Evolutionary conservation across 768 basidiomycete species (phyloP).

Genomic region (Collybia sordida): DNA sequence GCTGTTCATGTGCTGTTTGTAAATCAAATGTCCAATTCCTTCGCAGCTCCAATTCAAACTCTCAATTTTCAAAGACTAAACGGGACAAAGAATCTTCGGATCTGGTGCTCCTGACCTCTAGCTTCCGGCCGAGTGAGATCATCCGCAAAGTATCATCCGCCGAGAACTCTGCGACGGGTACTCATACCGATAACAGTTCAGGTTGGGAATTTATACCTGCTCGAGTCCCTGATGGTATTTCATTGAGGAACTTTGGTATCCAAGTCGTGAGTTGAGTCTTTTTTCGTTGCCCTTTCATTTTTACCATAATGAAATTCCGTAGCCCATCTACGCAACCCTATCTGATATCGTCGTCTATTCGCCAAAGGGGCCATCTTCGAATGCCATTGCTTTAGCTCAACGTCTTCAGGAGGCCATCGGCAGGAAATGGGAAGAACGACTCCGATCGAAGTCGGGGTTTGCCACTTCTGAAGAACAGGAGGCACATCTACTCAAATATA

Average conservation of each 20-base stretch:
- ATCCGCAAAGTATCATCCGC: conserved; percentile 23
- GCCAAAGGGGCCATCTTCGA: conserved; percentile 57
- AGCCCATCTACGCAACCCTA: conserved; percentile 87
- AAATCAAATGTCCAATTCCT: neutral
- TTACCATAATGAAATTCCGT: neutral
- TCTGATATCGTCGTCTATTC: conserved; percentile 91
- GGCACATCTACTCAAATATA: conserved; percentile 51
- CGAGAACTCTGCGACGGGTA: neutral
- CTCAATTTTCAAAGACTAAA: neutral
- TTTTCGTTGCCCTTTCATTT: neutral
- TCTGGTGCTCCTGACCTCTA: conserved; percentile 36
- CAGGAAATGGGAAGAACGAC: conserved; percentile 49
- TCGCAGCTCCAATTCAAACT: neutral
- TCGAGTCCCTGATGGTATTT: conserved; percentile 79
- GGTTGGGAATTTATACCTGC: conserved; percentile 69
- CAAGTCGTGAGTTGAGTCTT: conserved; percentile 65
- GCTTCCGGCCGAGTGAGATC: conserved; percentile 40
- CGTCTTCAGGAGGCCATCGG: conserved; percentile 65
- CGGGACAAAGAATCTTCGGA: conserved; percentile 1
- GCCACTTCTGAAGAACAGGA: conserved; percentile 1
- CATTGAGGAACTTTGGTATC: conserved; percentile 84
- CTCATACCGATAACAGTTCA: conserved; percentile 9
- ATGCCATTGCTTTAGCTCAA: conserved; percentile 61
- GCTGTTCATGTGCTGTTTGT: neutral
- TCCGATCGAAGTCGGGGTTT: neutral